These are phyloP conservation scores for Mycena alexandri DNA, from an alignment of 768 basidiomycete species.

Conservation along the genomic window DNA sequence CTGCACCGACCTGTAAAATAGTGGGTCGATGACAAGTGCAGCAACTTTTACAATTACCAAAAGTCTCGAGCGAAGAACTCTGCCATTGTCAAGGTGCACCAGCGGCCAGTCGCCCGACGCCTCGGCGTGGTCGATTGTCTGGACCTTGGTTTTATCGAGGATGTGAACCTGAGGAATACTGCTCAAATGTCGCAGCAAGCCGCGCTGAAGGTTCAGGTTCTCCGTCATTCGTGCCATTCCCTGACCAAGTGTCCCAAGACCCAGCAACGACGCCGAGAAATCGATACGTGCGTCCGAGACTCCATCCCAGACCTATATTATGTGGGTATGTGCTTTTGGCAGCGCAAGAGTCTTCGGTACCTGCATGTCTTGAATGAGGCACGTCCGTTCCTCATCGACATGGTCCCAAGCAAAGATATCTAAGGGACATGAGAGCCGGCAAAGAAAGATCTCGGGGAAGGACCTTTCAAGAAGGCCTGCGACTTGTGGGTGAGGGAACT, in stretches of 20 bases:
- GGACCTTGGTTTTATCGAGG: constrained; percentile 81
- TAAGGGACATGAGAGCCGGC: constrained; percentile 43
- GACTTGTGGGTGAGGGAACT: constrained; percentile 88
- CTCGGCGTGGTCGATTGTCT: constrained; percentile 68
- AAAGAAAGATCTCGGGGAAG: background rate
- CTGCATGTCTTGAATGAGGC: constrained; percentile 88
- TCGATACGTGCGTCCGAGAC: constrained; percentile 82
- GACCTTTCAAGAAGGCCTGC: constrained; percentile 75
- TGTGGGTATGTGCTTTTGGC: constrained; percentile 15
- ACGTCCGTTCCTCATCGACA: constrained; percentile 76
- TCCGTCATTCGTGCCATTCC: constrained; percentile 90
- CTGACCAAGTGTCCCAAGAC: constrained; percentile 42
- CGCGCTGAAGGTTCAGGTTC: constrained; percentile 93
- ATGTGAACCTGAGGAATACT: constrained; percentile 67
- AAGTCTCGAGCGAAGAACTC: constrained; percentile 75
- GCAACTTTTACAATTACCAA: constrained; percentile 61
- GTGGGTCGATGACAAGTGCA: constrained; percentile 7
- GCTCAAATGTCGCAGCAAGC: constrained; percentile 75
- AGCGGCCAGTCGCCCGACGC: constrained; percentile 81
- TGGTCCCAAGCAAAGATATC: constrained; percentile 89
- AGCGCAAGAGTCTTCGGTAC: constrained; percentile 53
- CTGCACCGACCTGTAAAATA: constrained; percentile 83
- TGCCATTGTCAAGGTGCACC: constrained; percentile 78
- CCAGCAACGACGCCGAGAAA: constrained; percentile 71
- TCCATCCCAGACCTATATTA: constrained; percentile 89